A percentile compares a stretch with the other conserved stretches of the same genome.
phyloP scores from a whole-genome alignment of 2,329 filamentous ascomycete genomes.

The Nothophaeocryptopus gaeumannii region DNA sequence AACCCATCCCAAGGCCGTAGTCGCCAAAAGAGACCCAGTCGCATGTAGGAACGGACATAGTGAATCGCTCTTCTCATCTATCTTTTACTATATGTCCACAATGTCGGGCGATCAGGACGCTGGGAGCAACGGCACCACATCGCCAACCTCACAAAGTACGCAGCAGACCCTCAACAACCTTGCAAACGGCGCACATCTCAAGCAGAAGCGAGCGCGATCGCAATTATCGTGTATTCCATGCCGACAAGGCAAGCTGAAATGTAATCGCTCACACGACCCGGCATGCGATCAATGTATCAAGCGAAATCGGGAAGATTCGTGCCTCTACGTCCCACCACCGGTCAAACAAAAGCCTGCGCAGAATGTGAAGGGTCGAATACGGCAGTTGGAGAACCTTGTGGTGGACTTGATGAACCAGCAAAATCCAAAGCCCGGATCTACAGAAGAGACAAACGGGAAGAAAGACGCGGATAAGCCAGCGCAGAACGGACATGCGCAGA shows the following conservation, averaged over 20 bases:
- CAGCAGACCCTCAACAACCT: conserved; percentile 16
- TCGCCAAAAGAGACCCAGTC: too few species aligned
- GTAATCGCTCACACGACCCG: conserved; percentile 34
- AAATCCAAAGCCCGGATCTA: conserved; percentile 9
- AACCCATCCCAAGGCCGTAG: too few species aligned
- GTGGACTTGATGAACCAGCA: conserved; percentile 38
- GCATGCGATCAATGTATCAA: conserved; percentile 40
- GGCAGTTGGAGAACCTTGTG: conserved; percentile 36
- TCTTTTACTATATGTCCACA: neutral
- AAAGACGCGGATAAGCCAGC: neutral
- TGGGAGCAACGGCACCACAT: neutral
- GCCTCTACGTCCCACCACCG: conserved; percentile 34
- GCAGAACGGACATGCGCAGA: neutral
- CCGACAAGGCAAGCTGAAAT: conserved; percentile 38
- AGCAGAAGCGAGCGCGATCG: conserved; percentile 37
- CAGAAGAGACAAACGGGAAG: conserved; percentile 2
- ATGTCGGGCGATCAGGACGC: conserved; percentile 7
- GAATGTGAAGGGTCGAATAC: conserved; percentile 37
- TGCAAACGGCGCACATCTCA: conserved; percentile 25
- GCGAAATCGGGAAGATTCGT: conserved; percentile 30
- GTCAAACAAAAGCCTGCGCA: conserved; percentile 31
- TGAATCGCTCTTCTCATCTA: neutral
- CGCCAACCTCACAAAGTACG: conserved; percentile 6
- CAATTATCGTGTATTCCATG: conserved; percentile 38
- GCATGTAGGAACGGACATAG: too few species aligned